Evolutionary conservation across 2,329 filamentous ascomycete species (phyloP), one percentile per base, ranked within the genome.

Genomic region (Fusarium annulatum): DNA sequence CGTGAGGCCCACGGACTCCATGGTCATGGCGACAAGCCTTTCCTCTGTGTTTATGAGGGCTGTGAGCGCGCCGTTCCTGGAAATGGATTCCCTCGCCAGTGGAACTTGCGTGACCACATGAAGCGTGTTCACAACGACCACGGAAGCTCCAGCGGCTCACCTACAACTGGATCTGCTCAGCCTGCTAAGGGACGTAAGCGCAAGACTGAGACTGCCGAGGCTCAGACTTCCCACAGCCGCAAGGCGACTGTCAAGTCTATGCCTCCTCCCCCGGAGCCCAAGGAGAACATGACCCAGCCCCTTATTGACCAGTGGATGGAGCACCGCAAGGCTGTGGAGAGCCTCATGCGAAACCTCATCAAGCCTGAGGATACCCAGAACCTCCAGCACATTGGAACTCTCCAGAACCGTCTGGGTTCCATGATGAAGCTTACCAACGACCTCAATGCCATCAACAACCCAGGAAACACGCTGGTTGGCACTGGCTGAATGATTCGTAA

Each of bases 21-120:
- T 81, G 95, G 95, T 73, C 95, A 98, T 78, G 95, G 95, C 71
- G 93, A 96, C 79, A 96, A 97, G 84, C 95, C 96, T 19, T 95
- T 96, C 81, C 89, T 96, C 58, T 98, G 96, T 89, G 90, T 91
- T 67, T 96, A 96, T 82, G 88, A 92, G 34, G 94, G 94, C 70
- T 98, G 96, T 79, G 95, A 98, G 80, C 92, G 96, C 73, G 91
- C 94, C 65, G 86, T 92, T 39, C 86, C 89, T 30, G 95, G 94
- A 77, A 94, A 96, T 81, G 96, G 96, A 77, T 98, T 98, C 80
- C 96, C 95, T 42, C 92, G 96, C 78, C 92, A 95, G 78, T 98
- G 96, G 94, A 98, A 98, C 84, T 89, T 97, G 61, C 92, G 93
- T 82, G 96, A 98, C 84, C 96, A 98, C 87, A 98, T 98, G 95